Base-by-base conservation (phyloP, 257 asterid genomes). In the Craterostigma plantagineum region DNA sequence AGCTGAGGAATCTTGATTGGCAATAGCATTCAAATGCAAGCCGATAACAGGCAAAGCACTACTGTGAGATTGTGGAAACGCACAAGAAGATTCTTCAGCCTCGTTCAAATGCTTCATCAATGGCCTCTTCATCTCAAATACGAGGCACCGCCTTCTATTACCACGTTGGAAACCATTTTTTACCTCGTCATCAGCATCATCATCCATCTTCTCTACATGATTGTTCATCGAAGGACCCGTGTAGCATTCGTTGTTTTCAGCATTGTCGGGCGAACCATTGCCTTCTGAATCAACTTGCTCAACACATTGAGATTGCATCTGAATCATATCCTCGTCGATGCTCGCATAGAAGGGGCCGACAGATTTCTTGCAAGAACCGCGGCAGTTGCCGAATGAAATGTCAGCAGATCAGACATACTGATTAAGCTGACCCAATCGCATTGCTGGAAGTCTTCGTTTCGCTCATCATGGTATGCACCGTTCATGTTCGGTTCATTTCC, bases 61-160 rank as follows among this genome's bases (percentile, higher is more conserved):
- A n/a, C n/a, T n/a, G n/a, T n/a, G n/a, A n/a, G n/a, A n/a, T n/a
- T n/a, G n/a, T n/a, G n/a, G n/a, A n/a, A n/a, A n/a, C n/a, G n/a
- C 51, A 63, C 51, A 4, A n/a, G 90, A 61, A 49, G 93, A 56
- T 43, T 59, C 61, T 34, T 51, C 8, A 64, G 40, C 57, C 43
- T 65, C 67, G 16, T 68, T 67, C 41, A 67, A 47, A 39, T 63
- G 78, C 70, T 64, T 69, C 57, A 70, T 72, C 16, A 73, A 73
- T 45, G 67, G 58, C 33, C 86, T 92, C 12, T 49, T 70, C 84
- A 72, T 73, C 69, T 90, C 96, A 37, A 79, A 90, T 49, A 77
- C 84, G 37, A 90, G 79, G 56, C 96, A 83, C 3, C 95, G 84
- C 35, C 95, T 73, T 63, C 92, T 77, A 81, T 77, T 73, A 30